Evolutionary conservation across 2,329 filamentous ascomycete genomes (phyloP), one percentile per base, ranked within the genome.

Genomic region (Pseudocercospora vitis): DNA sequence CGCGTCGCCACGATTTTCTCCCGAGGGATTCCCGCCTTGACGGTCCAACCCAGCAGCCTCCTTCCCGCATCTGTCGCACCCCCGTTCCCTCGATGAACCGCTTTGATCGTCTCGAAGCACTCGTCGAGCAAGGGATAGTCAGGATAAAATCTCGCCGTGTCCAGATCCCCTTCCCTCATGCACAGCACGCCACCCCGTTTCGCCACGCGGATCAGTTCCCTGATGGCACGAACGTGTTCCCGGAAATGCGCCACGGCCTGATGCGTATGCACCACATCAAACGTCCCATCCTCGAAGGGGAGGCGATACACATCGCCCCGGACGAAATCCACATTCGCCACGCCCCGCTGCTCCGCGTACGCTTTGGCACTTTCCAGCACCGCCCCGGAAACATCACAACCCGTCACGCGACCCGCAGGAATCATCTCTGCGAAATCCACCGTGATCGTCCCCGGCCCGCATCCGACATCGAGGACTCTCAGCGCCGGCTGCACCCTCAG

Each of bases 251-350:
- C 75, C 4, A 84, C 68, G 4, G 83, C 76, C 63, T 83, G 81
- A 64, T 83, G 80, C 35, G 75, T 76, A 59, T 78, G 76, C 4
- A 96, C 89, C 46, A 89, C 89, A 66, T 96, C 91, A 72, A 96
- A 96, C 11, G 78, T 83, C 77, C 92, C 88, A 67, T 92, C 87
- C 40, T 87, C 85, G 78, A 96, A 96, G 14, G 85, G 85, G 87
- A 96, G 94, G 83, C 94, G 88, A 90, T 96, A 96, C 70, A 96
- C 96, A 69, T 96, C 91, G 40, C 90, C 92, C 81, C 96, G 95
- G 66, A 89, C 86, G 66, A 91, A 96, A 56, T 81, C 80, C 62
- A 95, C 77, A 76, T 95, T 90, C 11, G 50, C 55, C 7, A 74
- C 35, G 1, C 68, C 69, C 5, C 65, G 57, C 1, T 56, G 53